These are phyloP conservation scores for Agastache rugosa DNA, from an alignment of 257 asterid species.

Conservation along the genomic window DNA sequence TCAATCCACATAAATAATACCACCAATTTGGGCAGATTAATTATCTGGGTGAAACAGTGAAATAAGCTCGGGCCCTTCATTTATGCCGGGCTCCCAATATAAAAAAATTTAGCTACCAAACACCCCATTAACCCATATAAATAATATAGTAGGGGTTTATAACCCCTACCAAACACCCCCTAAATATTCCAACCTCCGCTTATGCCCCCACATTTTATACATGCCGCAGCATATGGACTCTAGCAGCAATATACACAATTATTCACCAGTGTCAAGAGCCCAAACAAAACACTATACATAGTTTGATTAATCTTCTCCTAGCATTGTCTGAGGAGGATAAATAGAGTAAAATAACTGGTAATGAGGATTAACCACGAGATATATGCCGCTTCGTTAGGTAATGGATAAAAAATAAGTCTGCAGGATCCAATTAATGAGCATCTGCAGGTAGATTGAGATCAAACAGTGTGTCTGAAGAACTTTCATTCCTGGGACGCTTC, in stretches of 20 bases:
- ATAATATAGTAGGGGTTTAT: no score
- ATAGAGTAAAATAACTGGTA: conserved; percentile 8
- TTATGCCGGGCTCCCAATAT: no score
- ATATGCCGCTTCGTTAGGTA: neutral
- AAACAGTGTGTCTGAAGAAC: conserved; percentile 41
- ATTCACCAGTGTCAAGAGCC: conserved; percentile 18
- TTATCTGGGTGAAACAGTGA: no score
- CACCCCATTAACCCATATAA: no score
- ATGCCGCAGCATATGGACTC: conserved; percentile 14
- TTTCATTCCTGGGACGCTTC: conserved; percentile 64
- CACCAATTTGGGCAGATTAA: no score
- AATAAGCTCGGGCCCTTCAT: no score
- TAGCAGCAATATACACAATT: conserved; percentile 31
- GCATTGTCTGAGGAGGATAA: conserved; percentile 18
- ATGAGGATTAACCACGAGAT: neutral
- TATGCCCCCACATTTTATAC: conserved; percentile 18
- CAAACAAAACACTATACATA: conserved; percentile 30
- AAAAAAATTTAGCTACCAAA: no score
- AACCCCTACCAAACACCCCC: no score
- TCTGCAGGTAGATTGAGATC: conserved; percentile 90
- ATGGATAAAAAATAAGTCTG: neutral
- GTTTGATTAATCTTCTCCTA: conserved; percentile 29
- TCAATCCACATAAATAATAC: no score
- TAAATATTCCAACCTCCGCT: neutral
- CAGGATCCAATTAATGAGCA: conserved; percentile 43